A percentile compares a stretch with the other conserved stretches of the same genome.
Conservation (phyloP, 371 early-diverging fungal genomes). For the Mycotypha africana region DNA sequence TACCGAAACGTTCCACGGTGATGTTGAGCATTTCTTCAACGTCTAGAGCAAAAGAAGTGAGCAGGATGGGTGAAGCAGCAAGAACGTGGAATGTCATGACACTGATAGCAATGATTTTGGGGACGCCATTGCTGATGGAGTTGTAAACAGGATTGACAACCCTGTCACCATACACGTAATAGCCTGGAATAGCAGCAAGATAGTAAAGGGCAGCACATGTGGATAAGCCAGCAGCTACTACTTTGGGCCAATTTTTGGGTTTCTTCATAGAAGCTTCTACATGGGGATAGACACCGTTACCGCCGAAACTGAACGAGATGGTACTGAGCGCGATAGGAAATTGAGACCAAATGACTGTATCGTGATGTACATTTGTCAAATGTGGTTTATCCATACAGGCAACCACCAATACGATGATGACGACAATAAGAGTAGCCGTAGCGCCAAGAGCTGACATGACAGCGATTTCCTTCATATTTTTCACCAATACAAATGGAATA, state of each 20-base stretch:
- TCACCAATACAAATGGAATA: constrained; percentile 52
- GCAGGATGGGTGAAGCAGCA: constrained; percentile 75
- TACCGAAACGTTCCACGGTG: constrained; percentile 47
- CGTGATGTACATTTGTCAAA: constrained; percentile 21
- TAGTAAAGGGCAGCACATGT: constrained; percentile 75
- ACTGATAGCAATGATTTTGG: constrained; percentile 60
- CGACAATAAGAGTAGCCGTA: constrained; percentile 41
- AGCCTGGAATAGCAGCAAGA: constrained; percentile 72
- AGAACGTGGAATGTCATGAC: constrained; percentile 81
- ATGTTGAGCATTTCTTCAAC: constrained; percentile 60
- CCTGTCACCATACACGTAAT: constrained; percentile 71
- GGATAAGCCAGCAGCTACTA: constrained; percentile 60
- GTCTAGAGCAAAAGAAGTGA: constrained; percentile 77
- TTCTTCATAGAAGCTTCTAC: constrained; percentile 82
- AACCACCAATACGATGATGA: constrained; percentile 40
- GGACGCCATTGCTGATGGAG: constrained; percentile 61
- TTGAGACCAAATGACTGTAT: constrained; percentile 42
- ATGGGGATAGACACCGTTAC: constrained; percentile 78
- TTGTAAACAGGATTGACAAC: constrained; percentile 72
- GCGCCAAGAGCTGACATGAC: constrained; percentile 57
- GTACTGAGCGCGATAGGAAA: constrained; percentile 57
- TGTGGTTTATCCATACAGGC: constrained; percentile 24
- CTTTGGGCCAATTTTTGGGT: constrained; percentile 69
- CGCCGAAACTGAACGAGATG: constrained; percentile 77
- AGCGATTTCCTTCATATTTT: constrained; percentile 57